These are phyloP conservation scores for Cryphonectria radicalis DNA, from an alignment of 2,329 filamentous ascomycete species.

Conservation along the genomic window DNA sequence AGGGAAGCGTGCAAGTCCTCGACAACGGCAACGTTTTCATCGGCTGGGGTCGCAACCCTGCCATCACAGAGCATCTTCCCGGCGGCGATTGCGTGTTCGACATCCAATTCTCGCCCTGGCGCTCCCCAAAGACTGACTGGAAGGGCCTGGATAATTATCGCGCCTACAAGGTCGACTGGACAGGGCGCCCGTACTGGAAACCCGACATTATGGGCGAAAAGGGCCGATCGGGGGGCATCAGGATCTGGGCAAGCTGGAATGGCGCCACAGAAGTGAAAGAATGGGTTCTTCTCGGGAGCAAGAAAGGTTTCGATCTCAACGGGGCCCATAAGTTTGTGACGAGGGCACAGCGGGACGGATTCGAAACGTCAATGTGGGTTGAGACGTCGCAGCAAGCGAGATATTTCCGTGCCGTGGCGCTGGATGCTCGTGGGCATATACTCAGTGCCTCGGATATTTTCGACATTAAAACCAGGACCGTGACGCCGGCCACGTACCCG, in stretches of 20 bases:
- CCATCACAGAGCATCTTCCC: slow-evolving; percentile 49
- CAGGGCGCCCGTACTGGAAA: slow-evolving; percentile 18
- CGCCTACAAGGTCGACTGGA: slow-evolving; percentile 36
- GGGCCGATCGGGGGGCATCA: slow-evolving; percentile 15
- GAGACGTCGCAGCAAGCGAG: background rate
- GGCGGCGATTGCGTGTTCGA: slow-evolving; percentile 46
- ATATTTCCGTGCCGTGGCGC: slow-evolving; percentile 12
- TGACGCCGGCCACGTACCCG: background rate
- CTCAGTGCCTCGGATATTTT: slow-evolving; percentile 7
- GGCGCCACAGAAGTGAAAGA: slow-evolving; percentile 27
- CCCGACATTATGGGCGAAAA: slow-evolving; percentile 32
- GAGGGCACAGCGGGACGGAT: slow-evolving; percentile 14
- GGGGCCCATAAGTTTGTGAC: slow-evolving; percentile 27
- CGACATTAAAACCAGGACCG: background rate
- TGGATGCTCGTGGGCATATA: background rate
- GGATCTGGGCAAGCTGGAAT: slow-evolving; percentile 29
- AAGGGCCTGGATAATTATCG: slow-evolving; percentile 34
- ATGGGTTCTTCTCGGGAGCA: slow-evolving; percentile 28
- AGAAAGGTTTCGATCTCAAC: slow-evolving; percentile 17
- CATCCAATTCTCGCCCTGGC: slow-evolving; percentile 44
- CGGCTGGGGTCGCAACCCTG: slow-evolving; percentile 45
- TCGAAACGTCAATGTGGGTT: slow-evolving; percentile 18
- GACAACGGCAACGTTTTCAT: slow-evolving; percentile 15
- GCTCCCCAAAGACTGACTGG: slow-evolving; percentile 24
- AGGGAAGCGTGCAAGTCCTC: slow-evolving; percentile 18